Conservation (phyloP, 2,329 filamentous ascomycete genomes). For the Pezicula radicicola region DNA sequence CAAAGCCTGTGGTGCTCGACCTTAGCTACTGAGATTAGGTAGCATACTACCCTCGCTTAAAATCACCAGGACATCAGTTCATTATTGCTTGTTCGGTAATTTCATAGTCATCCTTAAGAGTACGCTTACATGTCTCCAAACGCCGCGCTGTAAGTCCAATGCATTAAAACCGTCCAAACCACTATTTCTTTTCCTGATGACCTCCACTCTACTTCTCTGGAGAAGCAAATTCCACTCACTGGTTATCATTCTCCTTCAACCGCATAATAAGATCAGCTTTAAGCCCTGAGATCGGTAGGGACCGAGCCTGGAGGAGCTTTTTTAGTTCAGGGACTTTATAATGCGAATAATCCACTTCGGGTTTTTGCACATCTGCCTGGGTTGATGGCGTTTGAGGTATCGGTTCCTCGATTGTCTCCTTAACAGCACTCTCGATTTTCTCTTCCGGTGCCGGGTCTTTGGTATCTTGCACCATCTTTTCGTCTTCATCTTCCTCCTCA, state of each 20-base stretch:
- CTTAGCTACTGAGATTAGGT: too few relatives aligned
- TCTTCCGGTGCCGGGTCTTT: not conserved
- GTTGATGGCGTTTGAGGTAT: slow-evolving; percentile 12
- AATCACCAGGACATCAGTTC: too few relatives aligned
- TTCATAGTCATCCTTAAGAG: too few relatives aligned
- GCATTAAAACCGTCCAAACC: not conserved
- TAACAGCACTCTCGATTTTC: not conserved
- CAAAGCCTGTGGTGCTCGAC: too few relatives aligned
- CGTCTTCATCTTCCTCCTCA: slow-evolving; percentile 18
- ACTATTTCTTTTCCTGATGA: too few relatives aligned
- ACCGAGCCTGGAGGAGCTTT: not conserved
- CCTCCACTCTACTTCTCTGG: not conserved
- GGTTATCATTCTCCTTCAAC: not conserved
- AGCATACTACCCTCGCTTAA: too few relatives aligned
- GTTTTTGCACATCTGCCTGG: slow-evolving; percentile 8
- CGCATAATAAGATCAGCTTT: not conserved
- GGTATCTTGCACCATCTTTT: slow-evolving; percentile 16
- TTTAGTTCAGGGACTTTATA: slow-evolving; percentile 35
- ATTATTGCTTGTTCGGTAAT: too few relatives aligned
- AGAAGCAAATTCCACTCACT: not conserved
- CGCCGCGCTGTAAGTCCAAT: slow-evolving; percentile 11
- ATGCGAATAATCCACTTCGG: slow-evolving; percentile 24
- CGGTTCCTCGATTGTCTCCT: slow-evolving; percentile 14
- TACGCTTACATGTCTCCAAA: slow-evolving; percentile 2
- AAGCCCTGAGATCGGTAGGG: not conserved